phyloP scores from a whole-genome alignment of 257 asterid genomes.

The Solanum stenotomum region DNA sequence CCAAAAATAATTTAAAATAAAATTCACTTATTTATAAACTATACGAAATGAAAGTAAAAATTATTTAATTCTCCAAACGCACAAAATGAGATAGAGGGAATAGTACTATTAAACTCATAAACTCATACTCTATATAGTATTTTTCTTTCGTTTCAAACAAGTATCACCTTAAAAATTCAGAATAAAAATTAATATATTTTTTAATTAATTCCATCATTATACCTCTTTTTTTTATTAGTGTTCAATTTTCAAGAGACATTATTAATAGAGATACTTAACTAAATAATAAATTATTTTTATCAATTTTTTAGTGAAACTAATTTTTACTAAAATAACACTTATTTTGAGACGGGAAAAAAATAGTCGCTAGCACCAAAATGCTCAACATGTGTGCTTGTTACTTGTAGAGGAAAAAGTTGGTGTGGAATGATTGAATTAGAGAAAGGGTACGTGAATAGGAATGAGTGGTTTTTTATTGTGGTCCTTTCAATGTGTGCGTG shows the following conservation, averaged over 20 bases:
- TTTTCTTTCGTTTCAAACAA: too few relatives aligned
- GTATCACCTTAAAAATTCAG: too few relatives aligned
- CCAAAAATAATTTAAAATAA: too few relatives aligned
- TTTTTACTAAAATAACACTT: not conserved
- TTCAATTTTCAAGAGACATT: not conserved
- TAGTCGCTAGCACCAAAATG: not conserved
- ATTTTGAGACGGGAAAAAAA: not conserved
- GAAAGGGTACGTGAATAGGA: not conserved
- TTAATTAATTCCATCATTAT: too few relatives aligned
- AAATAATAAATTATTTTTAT: not conserved
- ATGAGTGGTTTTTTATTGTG: not conserved
- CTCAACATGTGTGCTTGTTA: conserved; percentile 10
- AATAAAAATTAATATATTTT: too few relatives aligned
- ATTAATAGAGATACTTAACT: not conserved
- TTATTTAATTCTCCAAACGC: not conserved
- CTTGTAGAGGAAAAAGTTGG: conserved; percentile 5
- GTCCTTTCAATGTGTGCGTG: not conserved
- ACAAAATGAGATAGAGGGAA: not conserved
- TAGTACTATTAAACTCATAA: not conserved
- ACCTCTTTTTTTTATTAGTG: too few relatives aligned
- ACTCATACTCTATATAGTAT: too few relatives aligned
- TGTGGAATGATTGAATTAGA: conserved; percentile 9
- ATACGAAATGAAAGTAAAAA: not conserved
- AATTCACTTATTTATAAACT: too few relatives aligned
- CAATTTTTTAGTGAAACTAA: not conserved